Conservation (phyloP, 2,329 filamentous ascomycete genomes). For the Scytalidium lignicola region DNA sequence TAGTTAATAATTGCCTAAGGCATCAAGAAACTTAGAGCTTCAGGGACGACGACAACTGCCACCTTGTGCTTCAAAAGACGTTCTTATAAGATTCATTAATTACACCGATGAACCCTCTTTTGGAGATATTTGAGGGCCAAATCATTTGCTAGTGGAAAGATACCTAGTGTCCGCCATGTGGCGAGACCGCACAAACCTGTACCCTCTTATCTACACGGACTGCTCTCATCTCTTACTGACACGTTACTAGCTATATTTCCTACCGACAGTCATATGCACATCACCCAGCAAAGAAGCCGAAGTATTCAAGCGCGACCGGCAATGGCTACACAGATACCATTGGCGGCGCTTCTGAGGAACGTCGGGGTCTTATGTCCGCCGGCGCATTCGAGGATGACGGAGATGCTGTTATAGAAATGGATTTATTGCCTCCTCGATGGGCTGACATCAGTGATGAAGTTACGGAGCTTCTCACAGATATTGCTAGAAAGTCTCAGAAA, state of each 20-base stretch:
- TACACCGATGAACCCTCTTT: not conserved
- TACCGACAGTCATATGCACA: constrained; percentile 98
- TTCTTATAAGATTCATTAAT: not conserved
- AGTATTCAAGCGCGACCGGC: constrained; percentile 44
- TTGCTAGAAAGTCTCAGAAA: constrained; percentile 75
- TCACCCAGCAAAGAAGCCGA: constrained; percentile 81
- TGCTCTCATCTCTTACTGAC: constrained; percentile 25
- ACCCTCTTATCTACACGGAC: constrained; percentile 31
- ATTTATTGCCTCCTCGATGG: constrained; percentile 90
- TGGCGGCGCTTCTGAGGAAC: constrained; percentile 53
- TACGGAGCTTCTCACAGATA: constrained; percentile 71
- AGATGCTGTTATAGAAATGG: constrained; percentile 97
- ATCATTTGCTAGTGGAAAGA: not conserved
- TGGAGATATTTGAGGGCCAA: not conserved
- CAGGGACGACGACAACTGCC: not conserved
- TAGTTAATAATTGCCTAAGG: not conserved
- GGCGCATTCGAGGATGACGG: constrained; percentile 78
- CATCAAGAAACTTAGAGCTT: not conserved
- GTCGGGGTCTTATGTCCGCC: constrained; percentile 78
- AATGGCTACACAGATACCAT: constrained; percentile 58
- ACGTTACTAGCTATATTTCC: constrained; percentile 74
- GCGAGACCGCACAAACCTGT: constrained; percentile 99
- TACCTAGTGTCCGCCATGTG: constrained; percentile 70
- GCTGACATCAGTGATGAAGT: constrained; percentile 94
- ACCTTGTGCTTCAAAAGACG: not conserved